Evolutionary conservation across 495 filamentous ascomycete genomes (phyloP), one percentile per base, ranked within the genome.

Genomic region (Lindgomyces ingoldianus): DNA sequence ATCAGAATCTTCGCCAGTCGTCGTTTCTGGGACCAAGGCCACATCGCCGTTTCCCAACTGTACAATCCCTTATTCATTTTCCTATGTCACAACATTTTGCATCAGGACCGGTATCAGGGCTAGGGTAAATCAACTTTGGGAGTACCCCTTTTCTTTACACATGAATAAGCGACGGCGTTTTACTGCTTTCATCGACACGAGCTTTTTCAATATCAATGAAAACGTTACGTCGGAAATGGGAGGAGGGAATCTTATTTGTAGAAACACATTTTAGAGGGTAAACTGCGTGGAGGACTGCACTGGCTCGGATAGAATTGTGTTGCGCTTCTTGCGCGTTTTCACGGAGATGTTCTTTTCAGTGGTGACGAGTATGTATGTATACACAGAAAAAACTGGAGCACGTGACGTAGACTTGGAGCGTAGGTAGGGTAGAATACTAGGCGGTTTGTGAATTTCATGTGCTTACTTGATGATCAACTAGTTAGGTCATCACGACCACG

Each of bases 151-250:
- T 42, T 42, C 22, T 21, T 10, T 21, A n/a, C n/a, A n/a, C n/a
- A n/a, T 24, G 48, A 25, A 29, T 6, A 4, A 52, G 48, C 48
- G 48, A 52, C 9, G 48, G 48, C 48, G 48, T 52, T 52, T 3
- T 16, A 24, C 10, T n/a, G n/a, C n/a, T n/a, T n/a, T n/a, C n/a
- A n/a, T n/a, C n/a, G n/a, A n/a, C n/a, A n/a, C n/a, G n/a, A n/a
- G n/a, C n/a, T n/a, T n/a, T n/a, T n/a, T n/a, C n/a, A n/a, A n/a
- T n/a, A n/a, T n/a, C n/a, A n/a, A n/a, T n/a, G n/a, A n/a, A n/a
- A n/a, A n/a, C n/a, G n/a, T n/a, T n/a, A n/a, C n/a, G n/a, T n/a
- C n/a, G n/a, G n/a, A n/a, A n/a, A n/a, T n/a, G n/a, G n/a, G n/a
- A n/a, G n/a, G n/a, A n/a, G n/a, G n/a, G n/a, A n/a, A n/a, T n/a